A percentile compares a stretch with the other conserved stretches of the same genome.
Conservation (phyloP, 2,329 filamentous ascomycete genomes). For the Magnaporthales sp. region DNA sequence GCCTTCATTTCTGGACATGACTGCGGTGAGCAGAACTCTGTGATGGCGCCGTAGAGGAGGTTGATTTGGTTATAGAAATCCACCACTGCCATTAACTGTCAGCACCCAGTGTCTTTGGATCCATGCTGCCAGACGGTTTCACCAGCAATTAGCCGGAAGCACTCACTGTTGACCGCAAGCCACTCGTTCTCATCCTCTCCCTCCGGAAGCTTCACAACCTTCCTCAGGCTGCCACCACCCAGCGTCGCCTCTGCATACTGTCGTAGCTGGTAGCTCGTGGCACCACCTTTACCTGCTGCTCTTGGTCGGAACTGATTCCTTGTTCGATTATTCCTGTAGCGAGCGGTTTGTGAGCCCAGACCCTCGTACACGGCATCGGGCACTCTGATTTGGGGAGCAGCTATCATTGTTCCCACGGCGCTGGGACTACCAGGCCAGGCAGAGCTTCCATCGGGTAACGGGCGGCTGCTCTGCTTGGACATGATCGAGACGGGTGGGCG, state of each 20-base stretch:
- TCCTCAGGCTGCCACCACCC: slow-evolving; percentile 86
- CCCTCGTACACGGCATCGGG: slow-evolving; percentile 21
- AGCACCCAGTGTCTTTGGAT: slow-evolving; percentile 12
- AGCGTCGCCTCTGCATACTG: slow-evolving; percentile 98
- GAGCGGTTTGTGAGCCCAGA: slow-evolving; percentile 25
- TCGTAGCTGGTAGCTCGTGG: slow-evolving; percentile 79
- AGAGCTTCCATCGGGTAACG: background rate
- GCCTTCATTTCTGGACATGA: slow-evolving; percentile 99
- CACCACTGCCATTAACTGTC: slow-evolving; percentile 59
- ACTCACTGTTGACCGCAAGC: slow-evolving; percentile 89
- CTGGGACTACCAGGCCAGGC: background rate
- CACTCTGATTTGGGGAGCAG: slow-evolving; percentile 15
- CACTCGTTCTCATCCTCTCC: slow-evolving; percentile 97
- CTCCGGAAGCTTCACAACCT: slow-evolving; percentile 93
- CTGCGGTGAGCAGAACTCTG: slow-evolving; percentile 95
- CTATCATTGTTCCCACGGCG: background rate
- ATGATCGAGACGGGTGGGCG: background rate
- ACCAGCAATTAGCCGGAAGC: background rate
- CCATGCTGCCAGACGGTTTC: background rate
- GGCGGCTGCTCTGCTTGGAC: background rate
- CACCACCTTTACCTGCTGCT: slow-evolving; percentile 74
- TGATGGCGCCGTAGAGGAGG: slow-evolving; percentile 95
- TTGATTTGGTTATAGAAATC: slow-evolving; percentile 99
- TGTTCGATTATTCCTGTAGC: slow-evolving; percentile 69
- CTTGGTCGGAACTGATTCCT: slow-evolving; percentile 88